Conservation (phyloP, 345 rosid species). For the Euphorbia tirucalli region DNA sequence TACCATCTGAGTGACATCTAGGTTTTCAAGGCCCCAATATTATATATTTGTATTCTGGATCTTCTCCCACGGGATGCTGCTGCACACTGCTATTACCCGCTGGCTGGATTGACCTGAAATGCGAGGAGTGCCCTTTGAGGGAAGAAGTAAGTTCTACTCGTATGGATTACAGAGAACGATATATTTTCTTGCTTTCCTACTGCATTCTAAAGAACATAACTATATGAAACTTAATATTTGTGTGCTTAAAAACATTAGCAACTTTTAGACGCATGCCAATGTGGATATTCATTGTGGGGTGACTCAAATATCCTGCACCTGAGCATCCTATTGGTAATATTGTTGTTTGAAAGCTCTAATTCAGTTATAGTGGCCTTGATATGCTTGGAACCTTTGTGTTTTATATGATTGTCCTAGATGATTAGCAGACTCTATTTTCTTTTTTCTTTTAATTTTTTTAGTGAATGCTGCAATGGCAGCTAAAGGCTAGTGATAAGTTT, state of each 20-base stretch:
- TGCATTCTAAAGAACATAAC: constrained; percentile 30
- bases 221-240: constrained; percentile 28
- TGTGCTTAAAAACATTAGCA: constrained; percentile 33
- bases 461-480: not conserved
- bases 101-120: constrained; percentile 20
- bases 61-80: constrained; percentile 25
- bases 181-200: constrained; percentile 23
- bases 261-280: constrained; percentile 24
- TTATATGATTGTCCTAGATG: constrained; percentile 5
- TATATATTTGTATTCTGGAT: constrained; percentile 10
- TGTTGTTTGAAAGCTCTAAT: constrained; percentile 3
- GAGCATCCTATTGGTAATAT: constrained; percentile 22
- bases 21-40: constrained; percentile 9
- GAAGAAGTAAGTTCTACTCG: constrained; percentile 53
- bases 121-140: constrained; percentile 31
- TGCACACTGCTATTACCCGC: constrained; percentile 8
- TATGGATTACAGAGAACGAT: constrained; percentile 33
- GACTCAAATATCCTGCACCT: constrained; percentile 22
- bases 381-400: constrained; percentile 11
- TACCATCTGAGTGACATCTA: constrained; percentile 44
- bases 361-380: constrained; percentile 9
- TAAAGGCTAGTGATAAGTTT: not conserved
- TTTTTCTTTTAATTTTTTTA: not conserved
- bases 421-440: not conserved
- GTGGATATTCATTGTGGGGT: constrained; percentile 32